Percentiles rank a stretch among this genome's conserved stretches.
phyloP scores from a whole-genome alignment of 441 rosid genomes.

The Syzygium syzygioides region DNA sequence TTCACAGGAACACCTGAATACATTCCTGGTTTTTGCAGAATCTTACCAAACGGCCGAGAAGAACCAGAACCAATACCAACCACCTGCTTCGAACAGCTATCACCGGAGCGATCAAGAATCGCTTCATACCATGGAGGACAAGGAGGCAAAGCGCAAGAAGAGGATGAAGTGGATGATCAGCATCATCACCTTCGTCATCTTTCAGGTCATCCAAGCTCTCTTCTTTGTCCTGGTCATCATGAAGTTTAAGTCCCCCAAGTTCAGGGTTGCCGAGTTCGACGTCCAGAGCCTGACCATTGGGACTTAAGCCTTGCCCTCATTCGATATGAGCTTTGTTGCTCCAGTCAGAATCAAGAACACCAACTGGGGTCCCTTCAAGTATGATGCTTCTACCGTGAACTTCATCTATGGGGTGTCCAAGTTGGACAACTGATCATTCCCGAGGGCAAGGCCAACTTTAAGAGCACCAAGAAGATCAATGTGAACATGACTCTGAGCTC shows the following conservation, averaged over 20 bases:
- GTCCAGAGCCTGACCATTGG: neutral
- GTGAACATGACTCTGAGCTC: neutral
- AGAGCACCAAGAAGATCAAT: slow-evolving; percentile 6
- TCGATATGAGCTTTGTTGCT: slow-evolving; percentile 2
- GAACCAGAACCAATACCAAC: neutral
- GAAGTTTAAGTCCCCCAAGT: neutral
- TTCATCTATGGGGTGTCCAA: slow-evolving; percentile 1
- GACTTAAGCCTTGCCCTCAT: slow-evolving; percentile 1
- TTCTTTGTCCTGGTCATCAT: slow-evolving; percentile 4
- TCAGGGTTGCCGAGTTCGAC: neutral
- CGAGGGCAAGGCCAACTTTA: slow-evolving; percentile 3
- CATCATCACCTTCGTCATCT: neutral
- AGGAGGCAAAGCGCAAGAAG: neutral
- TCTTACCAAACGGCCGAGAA: neutral
- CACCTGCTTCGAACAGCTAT: neutral
- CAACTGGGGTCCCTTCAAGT: slow-evolving; percentile 7
- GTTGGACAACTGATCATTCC: neutral
- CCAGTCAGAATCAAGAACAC: neutral
- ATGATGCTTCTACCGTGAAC: neutral
- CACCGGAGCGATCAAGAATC: neutral
- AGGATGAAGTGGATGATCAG: neutral
- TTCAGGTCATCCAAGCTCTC: neutral
- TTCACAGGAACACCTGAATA: neutral
- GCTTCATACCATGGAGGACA: neutral
- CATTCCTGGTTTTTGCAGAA: neutral